These are phyloP conservation scores for Calonectria crousiana DNA, from an alignment of 2,329 filamentous ascomycete genomes.

Conservation along the genomic window DNA sequence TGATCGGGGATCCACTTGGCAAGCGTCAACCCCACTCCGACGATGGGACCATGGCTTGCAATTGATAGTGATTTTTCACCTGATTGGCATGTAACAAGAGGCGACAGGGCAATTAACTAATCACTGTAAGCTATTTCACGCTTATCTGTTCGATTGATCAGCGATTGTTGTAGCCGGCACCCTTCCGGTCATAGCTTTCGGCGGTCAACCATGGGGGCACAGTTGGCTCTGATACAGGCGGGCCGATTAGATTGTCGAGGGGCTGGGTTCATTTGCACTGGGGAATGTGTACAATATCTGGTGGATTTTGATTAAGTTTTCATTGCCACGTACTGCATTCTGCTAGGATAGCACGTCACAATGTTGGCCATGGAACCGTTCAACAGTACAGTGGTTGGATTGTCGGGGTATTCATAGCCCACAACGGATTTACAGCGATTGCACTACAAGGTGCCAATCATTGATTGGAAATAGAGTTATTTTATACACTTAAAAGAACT, in stretches of 20 bases:
- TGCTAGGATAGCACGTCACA: no score
- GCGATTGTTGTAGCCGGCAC: background rate
- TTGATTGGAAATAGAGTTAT: background rate
- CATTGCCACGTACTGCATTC: no score
- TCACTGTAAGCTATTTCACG: background rate
- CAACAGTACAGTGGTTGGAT: no score
- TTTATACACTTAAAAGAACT: accelerated
- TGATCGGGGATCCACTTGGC: background rate
- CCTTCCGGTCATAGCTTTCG: background rate
- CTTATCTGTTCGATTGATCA: background rate
- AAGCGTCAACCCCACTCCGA: background rate
- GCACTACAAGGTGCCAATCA: background rate
- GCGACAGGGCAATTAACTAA: background rate
- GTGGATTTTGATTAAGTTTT: no score
- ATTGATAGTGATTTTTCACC: background rate
- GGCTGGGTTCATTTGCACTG: no score
- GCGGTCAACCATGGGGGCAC: no score
- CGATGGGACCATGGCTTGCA: background rate
- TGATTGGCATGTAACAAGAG: background rate
- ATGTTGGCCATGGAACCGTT: no score
- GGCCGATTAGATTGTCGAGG: no score
- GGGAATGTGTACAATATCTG: no score
- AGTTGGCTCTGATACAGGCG: no score
- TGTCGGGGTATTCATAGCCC: no score
- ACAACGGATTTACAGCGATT: background rate